These are phyloP conservation scores for Penicillium sp. DNA, from an alignment of 2,329 filamentous ascomycete genomes.

Conservation along the genomic window DNA sequence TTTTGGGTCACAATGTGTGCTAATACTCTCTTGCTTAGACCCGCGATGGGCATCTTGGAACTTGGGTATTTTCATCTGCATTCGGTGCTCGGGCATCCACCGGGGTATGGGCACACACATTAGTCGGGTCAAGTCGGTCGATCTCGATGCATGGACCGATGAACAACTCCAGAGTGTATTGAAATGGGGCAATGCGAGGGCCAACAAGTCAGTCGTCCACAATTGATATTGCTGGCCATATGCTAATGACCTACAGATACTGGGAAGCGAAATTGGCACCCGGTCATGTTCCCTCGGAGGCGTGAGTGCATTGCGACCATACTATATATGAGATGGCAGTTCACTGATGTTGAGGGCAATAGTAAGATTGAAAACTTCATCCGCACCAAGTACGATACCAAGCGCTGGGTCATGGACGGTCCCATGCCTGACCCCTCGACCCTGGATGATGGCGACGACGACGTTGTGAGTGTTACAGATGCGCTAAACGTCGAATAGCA, in stretches of 20 bases:
- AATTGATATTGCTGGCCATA: slow-evolving; percentile 1
- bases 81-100: slow-evolving; percentile 96
- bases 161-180: slow-evolving; percentile 92
- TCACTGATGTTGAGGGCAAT: slow-evolving; percentile 11
- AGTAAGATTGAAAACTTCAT: slow-evolving; percentile 99
- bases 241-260: slow-evolving; percentile 48
- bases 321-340: background rate
- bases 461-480: slow-evolving; percentile 54
- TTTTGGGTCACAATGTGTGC: slow-evolving; percentile 1
- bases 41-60: slow-evolving; percentile 99
- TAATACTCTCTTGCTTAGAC: slow-evolving; percentile 51
- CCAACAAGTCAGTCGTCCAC: slow-evolving; percentile 67
- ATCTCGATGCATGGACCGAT: slow-evolving; percentile 97
- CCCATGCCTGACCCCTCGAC: slow-evolving; percentile 87
- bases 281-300: slow-evolving; percentile 88
- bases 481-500: slow-evolving; percentile 2
- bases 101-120: slow-evolving; percentile 99
- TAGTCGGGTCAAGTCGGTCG: slow-evolving; percentile 94
- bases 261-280: slow-evolving; percentile 93
- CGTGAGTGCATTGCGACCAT: slow-evolving; percentile 42
- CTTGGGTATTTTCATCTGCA: slow-evolving; percentile 93
- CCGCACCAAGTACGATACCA: slow-evolving; percentile 96
- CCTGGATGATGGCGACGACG: slow-evolving; percentile 82
- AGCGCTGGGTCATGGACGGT: slow-evolving; percentile 99
- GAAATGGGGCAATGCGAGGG: slow-evolving; percentile 90